Evolutionary conservation across 108 stramenopile genomes (phyloP).

Genomic region (Craspedostauros australis): DNA sequence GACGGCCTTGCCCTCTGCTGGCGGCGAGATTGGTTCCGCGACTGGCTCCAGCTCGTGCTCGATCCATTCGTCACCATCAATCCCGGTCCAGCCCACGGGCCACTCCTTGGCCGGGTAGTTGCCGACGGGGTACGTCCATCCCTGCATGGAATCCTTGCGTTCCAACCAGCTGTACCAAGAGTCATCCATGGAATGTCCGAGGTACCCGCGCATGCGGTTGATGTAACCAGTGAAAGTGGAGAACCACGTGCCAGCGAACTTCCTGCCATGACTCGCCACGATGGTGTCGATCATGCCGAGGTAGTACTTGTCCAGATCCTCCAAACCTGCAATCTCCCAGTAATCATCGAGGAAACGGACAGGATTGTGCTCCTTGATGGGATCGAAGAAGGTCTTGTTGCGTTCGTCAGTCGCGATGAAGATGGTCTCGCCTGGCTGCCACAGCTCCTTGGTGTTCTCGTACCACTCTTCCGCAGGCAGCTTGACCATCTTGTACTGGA

Average conservation of each 20-base stretch:
- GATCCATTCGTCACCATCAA: constrained; percentile 66
- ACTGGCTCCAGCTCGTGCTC: constrained; percentile 37
- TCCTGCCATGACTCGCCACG: constrained; percentile 63
- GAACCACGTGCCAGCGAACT: constrained; percentile 88
- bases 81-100: constrained; percentile 66
- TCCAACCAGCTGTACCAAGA: constrained; percentile 51
- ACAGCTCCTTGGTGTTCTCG: constrained; percentile 52
- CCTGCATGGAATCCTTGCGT: constrained; percentile 47
- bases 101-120: constrained; percentile 55
- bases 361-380: constrained; percentile 53
- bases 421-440: constrained; percentile 39
- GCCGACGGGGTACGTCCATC: constrained; percentile 39
- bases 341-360: constrained; percentile 72
- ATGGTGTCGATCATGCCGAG: constrained; percentile 86
- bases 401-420: constrained; percentile 81
- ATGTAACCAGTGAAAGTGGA: constrained; percentile 86
- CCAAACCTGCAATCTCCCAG: constrained; percentile 36
- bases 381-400: constrained; percentile 77
- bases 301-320: constrained; percentile 45
- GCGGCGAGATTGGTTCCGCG: constrained; percentile 7
- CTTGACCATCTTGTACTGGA: constrained; percentile 64
- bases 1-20: constrained; percentile 5
- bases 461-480: constrained; percentile 58
- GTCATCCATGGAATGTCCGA: constrained; percentile 53
- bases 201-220: constrained; percentile 76